Base-by-base conservation (phyloP, 306 rosid species). In the Cyclanthera cordifolia region DNA sequence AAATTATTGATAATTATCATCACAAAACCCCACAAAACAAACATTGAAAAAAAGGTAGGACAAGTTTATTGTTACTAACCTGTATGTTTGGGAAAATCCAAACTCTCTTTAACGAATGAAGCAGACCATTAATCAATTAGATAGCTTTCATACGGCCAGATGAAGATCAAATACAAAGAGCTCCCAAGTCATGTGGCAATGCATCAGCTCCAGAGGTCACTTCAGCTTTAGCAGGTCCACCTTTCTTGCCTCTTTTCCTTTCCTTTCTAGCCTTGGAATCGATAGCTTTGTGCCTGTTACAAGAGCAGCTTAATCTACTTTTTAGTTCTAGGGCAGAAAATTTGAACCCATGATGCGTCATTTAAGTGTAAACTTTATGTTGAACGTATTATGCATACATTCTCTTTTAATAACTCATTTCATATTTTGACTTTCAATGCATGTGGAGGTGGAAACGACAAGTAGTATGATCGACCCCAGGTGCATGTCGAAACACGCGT, bases 171-270 rank as follows among this genome's bases (percentile, higher is more conserved):
- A 89, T 89, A 71, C 93, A 85, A 77, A 86, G 96, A 34, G 96
- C 93, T 39, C 94, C 94, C 94, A 89, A 72, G 81, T 89, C 93
- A 30, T 79, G 90, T 28, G 83, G 79, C 75, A 57, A 78, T 41
- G 77, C 85, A 66, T 79, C 86, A 64, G 78, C 60, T 73, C 69
- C 77, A 20, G 73, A 20, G 43, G 74, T 6, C 51, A 71, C 30
- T 53, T 65, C 69, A 47, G 61, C 75, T 70, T 76, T 84, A 23
- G 76, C 69, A 51, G 74, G 72, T 57, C 72, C 78, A 61, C 80
- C 82, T 79, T 81, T 86, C 65, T 77, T 83, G 76, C 80, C 86
- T 69, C 48, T 83, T 79, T 77, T 82, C 71, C 79, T 82, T 58
- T 81, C 90, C 71, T 71, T 87, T 63, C 60, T 86, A 45, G 82